Base-by-base conservation (phyloP, 331 rosid species). In the Quercus lobata region DNA sequence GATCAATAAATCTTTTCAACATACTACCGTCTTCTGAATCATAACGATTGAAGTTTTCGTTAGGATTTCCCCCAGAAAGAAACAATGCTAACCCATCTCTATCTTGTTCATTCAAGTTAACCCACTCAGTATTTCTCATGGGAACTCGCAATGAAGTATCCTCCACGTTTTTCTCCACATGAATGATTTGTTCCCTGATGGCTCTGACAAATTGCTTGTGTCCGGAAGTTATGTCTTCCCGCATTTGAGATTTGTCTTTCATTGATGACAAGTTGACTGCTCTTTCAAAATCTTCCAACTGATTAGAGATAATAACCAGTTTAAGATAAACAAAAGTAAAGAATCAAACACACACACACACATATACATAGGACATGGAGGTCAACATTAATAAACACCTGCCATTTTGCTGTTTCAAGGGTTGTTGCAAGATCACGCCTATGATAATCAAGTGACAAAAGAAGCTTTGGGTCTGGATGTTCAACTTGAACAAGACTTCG, bases 211-310 rank as follows among this genome's bases (percentile, higher is more conserved):
- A 84, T 61, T 84, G 83, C 41, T 9, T 73, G 80, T 84, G 82
- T 76, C 85, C 78, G 16, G 83, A 77, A 60, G 29, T 21, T 66
- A 81, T 77, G 32, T 84, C 85, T 37, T 62, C 85, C 78, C 57
- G 52, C 75, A 49, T 69, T 52, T 73, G 80, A 57, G 87, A 60
- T 55, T 76, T 54, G n/a, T 74, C 78, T 44, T 72, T 71, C 78
- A 54, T 35, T 44, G 84, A 80, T 66, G 84, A 76, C 29, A 53
- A 57, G 78, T 77, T 69, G 57, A 77, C 85, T 5, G 83, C 88
- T 78, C 88, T 81, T 78, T 81, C 83, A 84, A 84, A 84, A 74
- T 84, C 88, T 68, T 84, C 88, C 88, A 84, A 74, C 88, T 84
- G 80, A 76, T 62, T 61, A 41, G 16, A 61, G 73, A 78, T 53